Percentiles rank a stretch among this genome's conserved stretches.
Conservation (phyloP, 495 filamentous ascomycete genomes). For the Pseudomonodictys pantanalensis region DNA sequence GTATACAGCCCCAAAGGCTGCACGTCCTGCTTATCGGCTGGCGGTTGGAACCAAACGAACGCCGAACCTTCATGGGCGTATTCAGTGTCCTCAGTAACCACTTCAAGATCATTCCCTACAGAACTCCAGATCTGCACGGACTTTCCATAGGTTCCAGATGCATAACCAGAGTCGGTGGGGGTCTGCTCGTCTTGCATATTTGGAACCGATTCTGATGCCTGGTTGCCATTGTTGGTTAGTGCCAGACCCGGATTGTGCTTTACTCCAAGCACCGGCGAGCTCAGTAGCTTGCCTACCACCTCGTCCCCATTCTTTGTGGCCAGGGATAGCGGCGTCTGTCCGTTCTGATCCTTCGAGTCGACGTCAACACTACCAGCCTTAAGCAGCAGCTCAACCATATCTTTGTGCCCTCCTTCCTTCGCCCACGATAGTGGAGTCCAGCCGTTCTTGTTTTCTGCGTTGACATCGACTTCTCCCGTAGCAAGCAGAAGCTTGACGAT, state of each 20-base stretch:
- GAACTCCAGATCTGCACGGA: neutral
- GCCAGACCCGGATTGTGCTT: neutral
- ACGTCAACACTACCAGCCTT: conserved; percentile 6
- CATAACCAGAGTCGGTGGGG: neutral
- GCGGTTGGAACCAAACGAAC: neutral
- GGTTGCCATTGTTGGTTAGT: neutral
- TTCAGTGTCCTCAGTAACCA: neutral
- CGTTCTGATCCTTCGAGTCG: conserved; percentile 1
- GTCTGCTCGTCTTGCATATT: neutral
- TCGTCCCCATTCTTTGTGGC: neutral
- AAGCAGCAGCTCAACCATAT: conserved; percentile 31
- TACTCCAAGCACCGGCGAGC: neutral
- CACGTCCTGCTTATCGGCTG: neutral
- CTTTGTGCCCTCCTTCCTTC: conserved; percentile 29
- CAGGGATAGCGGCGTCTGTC: conserved; percentile 32
- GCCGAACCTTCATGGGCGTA: neutral
- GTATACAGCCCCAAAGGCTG: neutral
- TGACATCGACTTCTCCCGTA: neutral
- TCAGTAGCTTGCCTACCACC: neutral
- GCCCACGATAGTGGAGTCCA: neutral
- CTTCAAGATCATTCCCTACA: neutral
- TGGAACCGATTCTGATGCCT: neutral
- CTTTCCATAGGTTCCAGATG: neutral
- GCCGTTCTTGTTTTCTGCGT: neutral
- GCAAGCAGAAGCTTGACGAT: neutral